These are phyloP conservation scores for Yarrowia sp. DNA, from an alignment of 805 yeast species.

Conservation along the genomic window DNA sequence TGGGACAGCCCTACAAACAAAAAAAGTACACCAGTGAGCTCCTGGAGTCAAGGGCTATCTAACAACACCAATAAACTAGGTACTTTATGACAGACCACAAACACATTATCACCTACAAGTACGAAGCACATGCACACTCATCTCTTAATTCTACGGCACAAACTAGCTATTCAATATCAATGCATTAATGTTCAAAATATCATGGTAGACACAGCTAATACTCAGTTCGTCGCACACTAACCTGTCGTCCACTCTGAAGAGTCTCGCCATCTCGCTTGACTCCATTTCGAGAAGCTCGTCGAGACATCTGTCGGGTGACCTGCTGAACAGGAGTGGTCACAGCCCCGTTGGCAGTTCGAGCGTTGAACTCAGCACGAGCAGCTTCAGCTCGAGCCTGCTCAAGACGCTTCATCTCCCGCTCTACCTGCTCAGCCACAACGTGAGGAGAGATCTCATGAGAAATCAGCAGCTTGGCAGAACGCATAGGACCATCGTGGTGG, in stretches of 20 bases:
- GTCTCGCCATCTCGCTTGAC: slow-evolving; percentile 7
- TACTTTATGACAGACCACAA: too few species aligned
- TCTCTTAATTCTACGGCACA: too few species aligned
- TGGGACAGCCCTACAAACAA: too few species aligned
- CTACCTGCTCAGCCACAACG: background rate
- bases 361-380: background rate
- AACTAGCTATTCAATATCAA: too few species aligned
- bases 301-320: background rate
- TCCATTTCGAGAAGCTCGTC: background rate
- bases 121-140: too few species aligned
- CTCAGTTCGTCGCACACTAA: background rate
- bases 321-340: background rate
- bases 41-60: too few species aligned
- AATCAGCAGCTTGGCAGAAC: background rate
- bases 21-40: too few species aligned
- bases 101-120: too few species aligned
- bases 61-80: too few species aligned
- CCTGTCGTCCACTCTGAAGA: slow-evolving; percentile 6
- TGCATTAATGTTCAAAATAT: background rate
- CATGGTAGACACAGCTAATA: too few species aligned
- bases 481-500: background rate
- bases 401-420: background rate
- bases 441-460: slow-evolving; percentile 7
- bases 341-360: background rate
- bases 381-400: background rate